Conservation (phyloP, 768 basidiomycete species). For the Boletus rufocinnamomeus region DNA sequence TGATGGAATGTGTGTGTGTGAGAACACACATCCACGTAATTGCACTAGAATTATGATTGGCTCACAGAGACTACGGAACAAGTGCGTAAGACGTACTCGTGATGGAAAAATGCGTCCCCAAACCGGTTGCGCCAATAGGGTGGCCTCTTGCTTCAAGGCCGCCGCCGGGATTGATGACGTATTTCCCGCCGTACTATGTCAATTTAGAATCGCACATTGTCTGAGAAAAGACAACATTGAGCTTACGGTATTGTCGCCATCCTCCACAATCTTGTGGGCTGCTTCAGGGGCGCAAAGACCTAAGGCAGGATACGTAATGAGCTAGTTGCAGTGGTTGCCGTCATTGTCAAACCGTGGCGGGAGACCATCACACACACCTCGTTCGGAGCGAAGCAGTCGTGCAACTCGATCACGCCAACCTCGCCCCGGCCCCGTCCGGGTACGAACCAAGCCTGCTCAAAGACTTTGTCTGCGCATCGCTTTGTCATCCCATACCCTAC, state of each 20-base stretch:
- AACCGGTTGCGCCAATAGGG: conserved; percentile 75
- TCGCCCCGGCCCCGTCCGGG: conserved; percentile 63
- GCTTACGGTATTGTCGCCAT: conserved; percentile 74
- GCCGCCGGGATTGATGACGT: conserved; percentile 81
- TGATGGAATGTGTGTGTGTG: too few species aligned
- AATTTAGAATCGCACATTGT: neutral
- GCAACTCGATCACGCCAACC: conserved; percentile 80
- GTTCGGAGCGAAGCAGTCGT: conserved; percentile 82
- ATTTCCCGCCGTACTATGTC: conserved; percentile 74
- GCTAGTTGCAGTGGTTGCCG: conserved; percentile 37
- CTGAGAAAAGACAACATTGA: neutral
- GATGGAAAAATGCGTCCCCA: conserved; percentile 84
- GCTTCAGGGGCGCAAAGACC: conserved; percentile 64
- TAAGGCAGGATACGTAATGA: conserved; percentile 78
- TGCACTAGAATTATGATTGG: conserved; percentile 53
- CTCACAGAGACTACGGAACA: neutral
- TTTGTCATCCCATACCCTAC: conserved; percentile 77
- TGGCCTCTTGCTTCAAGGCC: conserved; percentile 85
- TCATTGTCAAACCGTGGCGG: neutral
- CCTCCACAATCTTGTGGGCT: conserved; percentile 71
- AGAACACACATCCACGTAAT: conserved; percentile 58
- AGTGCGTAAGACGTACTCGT: conserved; percentile 51
- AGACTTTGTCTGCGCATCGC: conserved; percentile 63
- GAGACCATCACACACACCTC: conserved; percentile 47
- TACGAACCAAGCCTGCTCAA: conserved; percentile 65